Evolutionary conservation across 352 stramenopile genomes (phyloP), one percentile per base, ranked within the genome.

Genomic region (Aphanomyces cochlioides): DNA sequence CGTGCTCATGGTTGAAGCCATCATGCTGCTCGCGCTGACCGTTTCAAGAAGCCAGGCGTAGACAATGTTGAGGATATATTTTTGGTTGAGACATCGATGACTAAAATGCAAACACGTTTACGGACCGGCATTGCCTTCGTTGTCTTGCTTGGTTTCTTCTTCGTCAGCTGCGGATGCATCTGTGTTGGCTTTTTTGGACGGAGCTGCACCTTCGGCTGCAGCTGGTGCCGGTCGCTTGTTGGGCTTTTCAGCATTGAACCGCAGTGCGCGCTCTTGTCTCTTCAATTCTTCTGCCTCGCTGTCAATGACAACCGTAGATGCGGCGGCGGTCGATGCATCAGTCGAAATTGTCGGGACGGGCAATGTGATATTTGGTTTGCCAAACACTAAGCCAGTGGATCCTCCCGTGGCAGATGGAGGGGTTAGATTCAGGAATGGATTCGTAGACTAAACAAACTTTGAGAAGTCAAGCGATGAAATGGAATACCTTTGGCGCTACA

Each of bases 361-460:
- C 4, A 93, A 68, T 3, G 81, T 87, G 66, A 93, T 91, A 1
- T 80, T 83, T 12, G 83, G 79, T 63, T 90, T 91, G 58, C 85
- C 85, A 72, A 93, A 93, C 36, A 91, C 81, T 4, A 93, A 77
- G 3, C 79, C 79, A 0, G 85, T 80, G 3, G 80, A 81, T 45
- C 80, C 84, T 43, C 88, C 89, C 21, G 78, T 74, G 13, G 40
- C 43, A 56, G 45, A 75, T 47, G 13, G 70, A 53, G 47, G 83
- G 65, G 58, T 83, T 78, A 8, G 75, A 53, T 41, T 84, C 85
- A 47, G 79, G 57, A 45, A 43, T 75, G 73, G 74, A 13, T 69
- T 79, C 36, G 6, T 28, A 73, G 34, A 57, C 10, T n/a, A 73
- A 38, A 69, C 13, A 43, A 61, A 10, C n/a, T 59, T 5, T 7